These are phyloP conservation scores for Hydrangea macrophylla DNA, from an alignment of 148 eudicot species.

Conservation along the genomic window DNA sequence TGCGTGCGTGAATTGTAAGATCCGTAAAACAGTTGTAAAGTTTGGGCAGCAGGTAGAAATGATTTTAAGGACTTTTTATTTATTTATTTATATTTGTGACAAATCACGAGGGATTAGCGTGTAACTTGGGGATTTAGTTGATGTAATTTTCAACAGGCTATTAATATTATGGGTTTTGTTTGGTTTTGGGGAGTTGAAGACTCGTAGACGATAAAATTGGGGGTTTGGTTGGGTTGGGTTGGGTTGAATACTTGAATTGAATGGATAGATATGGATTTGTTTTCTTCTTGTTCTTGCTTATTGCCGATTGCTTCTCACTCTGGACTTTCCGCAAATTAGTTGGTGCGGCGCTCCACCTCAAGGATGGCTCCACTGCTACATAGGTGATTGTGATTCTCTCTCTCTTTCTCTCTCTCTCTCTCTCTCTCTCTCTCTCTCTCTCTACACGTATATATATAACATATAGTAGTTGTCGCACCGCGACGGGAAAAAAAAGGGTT, in stretches of 20 bases:
- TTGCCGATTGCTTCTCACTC: slow-evolving; percentile 21
- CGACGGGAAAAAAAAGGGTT: no score
- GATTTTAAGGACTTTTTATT: no score
- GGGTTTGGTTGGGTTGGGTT: slow-evolving; percentile 10
- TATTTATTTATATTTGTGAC: no score
- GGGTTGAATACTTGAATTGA: slow-evolving; percentile 3
- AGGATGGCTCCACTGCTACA: slow-evolving; percentile 17
- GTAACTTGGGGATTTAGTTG: no score
- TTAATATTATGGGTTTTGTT: neutral
- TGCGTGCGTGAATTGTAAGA: no score
- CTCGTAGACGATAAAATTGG: slow-evolving; percentile 7
- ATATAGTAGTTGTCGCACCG: no score
- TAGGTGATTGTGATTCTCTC: slow-evolving; percentile 15
- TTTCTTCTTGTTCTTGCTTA: slow-evolving; percentile 29
- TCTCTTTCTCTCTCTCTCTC: neutral
- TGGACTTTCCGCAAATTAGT: slow-evolving; percentile 33
- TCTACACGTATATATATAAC: no score
- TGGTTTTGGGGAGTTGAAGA: slow-evolving; percentile 13
- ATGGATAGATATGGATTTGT: slow-evolving; percentile 40
- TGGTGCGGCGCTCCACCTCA: slow-evolving; percentile 13
- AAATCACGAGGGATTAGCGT: no score
- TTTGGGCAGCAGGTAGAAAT: no score
- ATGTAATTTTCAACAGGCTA: no score
- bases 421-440: neutral
- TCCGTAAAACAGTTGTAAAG: no score